Evolutionary conservation across 805 yeast genomes (phyloP).

Genomic region (Wickerhamiella spandovensis): DNA sequence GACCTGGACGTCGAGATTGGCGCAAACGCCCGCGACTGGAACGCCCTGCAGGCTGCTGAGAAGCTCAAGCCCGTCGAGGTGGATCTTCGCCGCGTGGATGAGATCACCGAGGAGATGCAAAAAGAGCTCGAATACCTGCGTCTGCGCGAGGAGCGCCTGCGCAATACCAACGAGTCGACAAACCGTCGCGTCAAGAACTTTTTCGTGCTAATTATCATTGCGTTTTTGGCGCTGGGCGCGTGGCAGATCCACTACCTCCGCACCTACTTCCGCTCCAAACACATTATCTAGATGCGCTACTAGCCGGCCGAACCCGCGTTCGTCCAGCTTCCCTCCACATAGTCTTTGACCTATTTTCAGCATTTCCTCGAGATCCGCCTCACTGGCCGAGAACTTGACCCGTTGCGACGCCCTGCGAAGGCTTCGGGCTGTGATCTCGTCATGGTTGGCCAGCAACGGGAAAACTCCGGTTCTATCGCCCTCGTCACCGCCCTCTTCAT

Average conservation of each 20-base stretch:
- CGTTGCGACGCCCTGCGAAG: constrained; percentile 16
- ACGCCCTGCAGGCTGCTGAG: constrained; percentile 82
- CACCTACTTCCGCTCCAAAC: constrained; percentile 58
- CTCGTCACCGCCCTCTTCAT: background rate
- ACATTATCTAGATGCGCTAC: constrained; percentile 25
- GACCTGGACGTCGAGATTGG: constrained; percentile 92
- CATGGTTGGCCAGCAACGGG: constrained; percentile 2
- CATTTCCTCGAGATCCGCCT: constrained; percentile 24
- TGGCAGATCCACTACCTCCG: constrained; percentile 92
- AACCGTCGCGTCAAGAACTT: constrained; percentile 86
- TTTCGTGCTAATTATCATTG: constrained; percentile 52
- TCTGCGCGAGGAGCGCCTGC: constrained; percentile 76
- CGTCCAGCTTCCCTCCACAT: constrained; percentile 3
- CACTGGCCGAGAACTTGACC: constrained; percentile 20
- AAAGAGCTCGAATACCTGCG: constrained; percentile 73
- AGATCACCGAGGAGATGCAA: constrained; percentile 67
- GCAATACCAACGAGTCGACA: constrained; percentile 95
- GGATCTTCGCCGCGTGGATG: constrained; percentile 77
- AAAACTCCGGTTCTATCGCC: background rate
- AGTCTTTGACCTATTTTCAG: constrained; percentile 14
- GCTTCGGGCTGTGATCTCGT: constrained; percentile 18
- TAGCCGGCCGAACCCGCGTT: constrained; percentile 17
- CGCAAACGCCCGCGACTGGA: constrained; percentile 97
- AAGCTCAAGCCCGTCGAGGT: constrained; percentile 87
- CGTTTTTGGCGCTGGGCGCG: constrained; percentile 65